Conservation (phyloP, 192 early-diverging fungal genomes). For the Coemansia sp. region DNA sequence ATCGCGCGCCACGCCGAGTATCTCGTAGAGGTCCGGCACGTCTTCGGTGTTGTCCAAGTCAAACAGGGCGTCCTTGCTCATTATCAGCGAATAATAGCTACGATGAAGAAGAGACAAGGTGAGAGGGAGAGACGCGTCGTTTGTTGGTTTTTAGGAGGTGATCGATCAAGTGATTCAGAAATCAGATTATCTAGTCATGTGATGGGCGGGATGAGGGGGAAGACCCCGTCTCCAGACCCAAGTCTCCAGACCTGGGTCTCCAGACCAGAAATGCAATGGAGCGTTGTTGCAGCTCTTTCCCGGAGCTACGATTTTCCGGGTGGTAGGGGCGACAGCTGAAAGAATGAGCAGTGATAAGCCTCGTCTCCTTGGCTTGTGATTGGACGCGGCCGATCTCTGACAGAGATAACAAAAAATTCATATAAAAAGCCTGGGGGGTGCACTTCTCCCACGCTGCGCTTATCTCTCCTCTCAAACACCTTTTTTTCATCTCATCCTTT, state of each 20-base stretch:
- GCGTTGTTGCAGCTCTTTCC: neutral
- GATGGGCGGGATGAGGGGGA: no score
- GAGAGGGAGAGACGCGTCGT: neutral
- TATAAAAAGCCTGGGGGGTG: neutral
- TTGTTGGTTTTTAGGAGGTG: neutral
- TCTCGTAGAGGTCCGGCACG: constrained; percentile 75
- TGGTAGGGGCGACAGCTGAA: neutral
- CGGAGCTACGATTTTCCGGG: no score
- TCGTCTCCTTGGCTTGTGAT: constrained; percentile 2
- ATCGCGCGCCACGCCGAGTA: constrained; percentile 65
- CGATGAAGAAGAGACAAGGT: neutral
- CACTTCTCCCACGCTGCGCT: neutral
- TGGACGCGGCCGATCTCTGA: neutral
- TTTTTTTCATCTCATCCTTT: constrained; percentile 8
- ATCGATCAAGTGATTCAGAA: neutral
- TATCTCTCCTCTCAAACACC: neutral
- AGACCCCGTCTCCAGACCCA: neutral
- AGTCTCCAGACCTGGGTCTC: constrained; percentile 16
- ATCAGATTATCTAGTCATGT: no score
- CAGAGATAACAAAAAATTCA: constrained; percentile 9
- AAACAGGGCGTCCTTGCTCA: constrained; percentile 29
- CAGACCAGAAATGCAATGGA: neutral
- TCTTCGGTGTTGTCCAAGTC: constrained; percentile 23
- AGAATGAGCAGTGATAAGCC: neutral
- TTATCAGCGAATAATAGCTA: neutral